phyloP scores from a whole-genome alignment of 2,329 filamentous ascomycete species.

The Xylariales sp. region DNA sequence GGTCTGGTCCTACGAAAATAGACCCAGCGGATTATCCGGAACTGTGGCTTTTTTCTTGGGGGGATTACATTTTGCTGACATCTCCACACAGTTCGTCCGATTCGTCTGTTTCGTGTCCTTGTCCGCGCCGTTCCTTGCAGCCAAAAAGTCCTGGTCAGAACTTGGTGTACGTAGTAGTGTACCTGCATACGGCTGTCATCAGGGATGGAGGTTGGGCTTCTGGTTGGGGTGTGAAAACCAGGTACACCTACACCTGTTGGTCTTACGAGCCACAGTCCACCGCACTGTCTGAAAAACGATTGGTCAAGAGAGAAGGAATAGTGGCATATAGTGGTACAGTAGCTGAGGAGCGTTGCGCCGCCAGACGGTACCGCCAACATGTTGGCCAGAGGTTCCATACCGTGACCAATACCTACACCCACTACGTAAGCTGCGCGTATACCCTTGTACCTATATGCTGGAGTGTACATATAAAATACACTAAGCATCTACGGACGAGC shows the following conservation, averaged over 20 bases:
- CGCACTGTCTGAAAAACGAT: conserved; percentile 6
- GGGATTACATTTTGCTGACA: conserved; percentile 24
- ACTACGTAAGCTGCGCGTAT: background rate
- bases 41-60: background rate
- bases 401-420: conserved; percentile 4
- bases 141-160: background rate
- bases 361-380: background rate
- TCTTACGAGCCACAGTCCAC: background rate
- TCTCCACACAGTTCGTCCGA: conserved; percentile 33
- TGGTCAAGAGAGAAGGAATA: conserved; percentile 9
- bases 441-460: background rate
- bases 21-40: conserved; percentile 19
- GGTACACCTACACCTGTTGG: background rate
- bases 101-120: conserved; percentile 26
- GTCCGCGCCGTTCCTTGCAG: conserved; percentile 33
- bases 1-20: conserved; percentile 25
- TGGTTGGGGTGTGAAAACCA: background rate
- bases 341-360: conserved; percentile 21
- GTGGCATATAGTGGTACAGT: background rate
- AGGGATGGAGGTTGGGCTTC: conserved; percentile 15
- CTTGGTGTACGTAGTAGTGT: conserved; percentile 23
- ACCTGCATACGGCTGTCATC: conserved; percentile 34
- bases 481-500: background rate
- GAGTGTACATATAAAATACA: background rate
- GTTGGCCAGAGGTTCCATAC: conserved; percentile 6